phyloP scores from a whole-genome alignment of 2,329 filamentous ascomycete genomes.

The Cryphonectria radicalis region DNA sequence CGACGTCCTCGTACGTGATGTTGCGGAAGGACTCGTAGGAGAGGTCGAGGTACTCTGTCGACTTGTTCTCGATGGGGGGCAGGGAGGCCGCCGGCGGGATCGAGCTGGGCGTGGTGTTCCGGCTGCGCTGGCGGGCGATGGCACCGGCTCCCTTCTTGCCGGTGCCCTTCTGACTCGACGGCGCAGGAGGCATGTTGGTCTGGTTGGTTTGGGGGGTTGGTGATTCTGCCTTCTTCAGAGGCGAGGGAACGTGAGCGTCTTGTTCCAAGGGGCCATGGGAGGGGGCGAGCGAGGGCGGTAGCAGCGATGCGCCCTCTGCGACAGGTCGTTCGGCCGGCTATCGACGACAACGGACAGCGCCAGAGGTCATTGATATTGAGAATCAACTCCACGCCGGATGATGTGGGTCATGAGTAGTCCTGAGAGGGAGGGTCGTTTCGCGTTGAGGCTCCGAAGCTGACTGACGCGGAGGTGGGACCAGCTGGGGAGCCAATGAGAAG shows the following conservation, averaged over 20 bases:
- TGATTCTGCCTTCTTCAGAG: neutral
- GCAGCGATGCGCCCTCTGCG: neutral
- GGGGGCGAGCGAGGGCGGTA: neutral
- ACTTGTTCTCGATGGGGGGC: conserved; percentile 58
- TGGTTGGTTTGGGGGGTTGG: neutral
- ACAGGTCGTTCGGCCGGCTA: neutral
- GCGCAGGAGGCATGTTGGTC: conserved; percentile 58
- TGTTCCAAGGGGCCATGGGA: neutral
- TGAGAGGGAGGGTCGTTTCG: neutral
- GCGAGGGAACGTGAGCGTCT: neutral
- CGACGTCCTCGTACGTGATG: conserved; percentile 69
- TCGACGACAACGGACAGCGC: conserved; percentile 6
- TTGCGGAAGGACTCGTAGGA: conserved; percentile 62
- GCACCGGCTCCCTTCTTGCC: conserved; percentile 67
- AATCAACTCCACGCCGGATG: neutral
- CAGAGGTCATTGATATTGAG: conserved; percentile 5
- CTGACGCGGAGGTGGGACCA: conserved; percentile 9
- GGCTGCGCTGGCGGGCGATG: conserved; percentile 68
- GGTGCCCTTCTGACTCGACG: conserved; percentile 62
- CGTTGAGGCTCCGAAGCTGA: conserved; percentile 12
- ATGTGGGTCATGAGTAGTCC: conserved; percentile 3
- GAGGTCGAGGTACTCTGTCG: conserved; percentile 70
- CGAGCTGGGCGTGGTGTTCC: conserved; percentile 76
- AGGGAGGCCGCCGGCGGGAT: conserved; percentile 54
- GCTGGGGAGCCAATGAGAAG: neutral